Evolutionary conservation across 2,329 filamentous ascomycete species (phyloP).

Genomic region (Emmonsiellopsis sp.): DNA sequence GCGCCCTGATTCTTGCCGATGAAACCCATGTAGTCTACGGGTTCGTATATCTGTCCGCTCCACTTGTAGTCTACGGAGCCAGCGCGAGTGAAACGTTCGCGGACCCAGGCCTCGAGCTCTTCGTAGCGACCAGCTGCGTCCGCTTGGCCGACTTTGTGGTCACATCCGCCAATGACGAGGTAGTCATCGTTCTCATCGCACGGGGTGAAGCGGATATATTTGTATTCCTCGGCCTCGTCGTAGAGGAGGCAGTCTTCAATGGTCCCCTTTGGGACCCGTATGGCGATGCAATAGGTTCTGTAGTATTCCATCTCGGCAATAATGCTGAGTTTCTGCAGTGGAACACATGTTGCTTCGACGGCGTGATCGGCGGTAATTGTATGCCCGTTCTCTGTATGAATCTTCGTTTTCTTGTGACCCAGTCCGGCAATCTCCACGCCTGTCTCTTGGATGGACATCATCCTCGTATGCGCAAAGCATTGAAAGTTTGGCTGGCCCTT

Average conservation of each 20-base stretch:
- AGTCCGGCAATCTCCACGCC: conserved; percentile 37
- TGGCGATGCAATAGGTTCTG: conserved; percentile 49
- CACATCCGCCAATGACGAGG: conserved; percentile 46
- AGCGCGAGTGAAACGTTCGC: conserved; percentile 43
- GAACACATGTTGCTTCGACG: conserved; percentile 47
- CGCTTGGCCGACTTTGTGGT: conserved; percentile 51
- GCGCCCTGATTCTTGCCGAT: conserved; percentile 47
- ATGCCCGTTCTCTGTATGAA: conserved; percentile 39
- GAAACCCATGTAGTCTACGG: conserved; percentile 46
- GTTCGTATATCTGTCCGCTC: conserved; percentile 50
- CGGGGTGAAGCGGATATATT: conserved; percentile 44
- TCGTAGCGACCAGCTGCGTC: conserved; percentile 36
- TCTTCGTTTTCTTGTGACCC: conserved; percentile 36
- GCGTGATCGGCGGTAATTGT: conserved; percentile 41
- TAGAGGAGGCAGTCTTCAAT: conserved; percentile 49
- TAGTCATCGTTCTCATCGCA: conserved; percentile 48
- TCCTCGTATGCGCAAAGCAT: conserved; percentile 44
- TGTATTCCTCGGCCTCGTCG: conserved; percentile 46
- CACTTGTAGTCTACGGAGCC: conserved; percentile 45
- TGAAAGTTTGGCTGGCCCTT: conserved; percentile 43
- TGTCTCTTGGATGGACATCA: conserved; percentile 39
- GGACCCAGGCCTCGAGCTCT: conserved; percentile 45
- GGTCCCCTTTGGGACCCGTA: conserved; percentile 42
- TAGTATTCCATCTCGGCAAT: conserved; percentile 45
- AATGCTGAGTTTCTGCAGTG: conserved; percentile 46